Evolutionary conservation across 352 stramenopile species (phyloP).

Genomic region (Globisporangium takayamanum): DNA sequence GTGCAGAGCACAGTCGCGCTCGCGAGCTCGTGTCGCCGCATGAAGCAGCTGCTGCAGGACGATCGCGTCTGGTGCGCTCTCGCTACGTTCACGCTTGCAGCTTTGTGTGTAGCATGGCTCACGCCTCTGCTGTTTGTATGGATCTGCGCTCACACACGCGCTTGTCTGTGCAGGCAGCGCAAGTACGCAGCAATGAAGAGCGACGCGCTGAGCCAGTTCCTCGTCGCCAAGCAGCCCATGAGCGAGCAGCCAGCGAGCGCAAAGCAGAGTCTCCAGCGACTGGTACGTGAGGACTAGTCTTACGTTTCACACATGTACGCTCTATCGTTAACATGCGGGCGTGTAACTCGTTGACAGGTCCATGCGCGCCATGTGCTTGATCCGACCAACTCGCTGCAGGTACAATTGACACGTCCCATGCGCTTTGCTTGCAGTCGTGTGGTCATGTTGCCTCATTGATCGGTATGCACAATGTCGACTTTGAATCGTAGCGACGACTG

Average conservation of each 20-base stretch:
- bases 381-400: slow-evolving; percentile 35
- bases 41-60: slow-evolving; percentile 33
- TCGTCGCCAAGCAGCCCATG: slow-evolving; percentile 12
- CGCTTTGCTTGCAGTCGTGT: background rate
- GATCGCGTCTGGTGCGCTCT: slow-evolving; percentile 33
- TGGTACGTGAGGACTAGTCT: slow-evolving; percentile 19
- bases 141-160: background rate
- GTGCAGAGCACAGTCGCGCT: slow-evolving; percentile 31
- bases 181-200: slow-evolving; percentile 22
- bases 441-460: background rate
- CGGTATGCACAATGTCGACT: background rate
- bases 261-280: slow-evolving; percentile 31
- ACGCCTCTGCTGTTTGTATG: background rate
- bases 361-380: slow-evolving; percentile 38
- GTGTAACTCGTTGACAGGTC: slow-evolving; percentile 14
- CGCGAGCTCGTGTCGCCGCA: slow-evolving; percentile 25
- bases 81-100: background rate
- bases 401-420: background rate
- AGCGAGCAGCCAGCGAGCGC: slow-evolving; percentile 2
- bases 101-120: background rate
- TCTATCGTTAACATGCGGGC: background rate
- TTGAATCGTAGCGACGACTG: slow-evolving; percentile 20
- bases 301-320: background rate
- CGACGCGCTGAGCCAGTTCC: slow-evolving; percentile 26
- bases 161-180: background rate